Evolutionary conservation across 2,329 filamentous ascomycete species (phyloP).

Genomic region (Plectosphaerella plurivora): DNA sequence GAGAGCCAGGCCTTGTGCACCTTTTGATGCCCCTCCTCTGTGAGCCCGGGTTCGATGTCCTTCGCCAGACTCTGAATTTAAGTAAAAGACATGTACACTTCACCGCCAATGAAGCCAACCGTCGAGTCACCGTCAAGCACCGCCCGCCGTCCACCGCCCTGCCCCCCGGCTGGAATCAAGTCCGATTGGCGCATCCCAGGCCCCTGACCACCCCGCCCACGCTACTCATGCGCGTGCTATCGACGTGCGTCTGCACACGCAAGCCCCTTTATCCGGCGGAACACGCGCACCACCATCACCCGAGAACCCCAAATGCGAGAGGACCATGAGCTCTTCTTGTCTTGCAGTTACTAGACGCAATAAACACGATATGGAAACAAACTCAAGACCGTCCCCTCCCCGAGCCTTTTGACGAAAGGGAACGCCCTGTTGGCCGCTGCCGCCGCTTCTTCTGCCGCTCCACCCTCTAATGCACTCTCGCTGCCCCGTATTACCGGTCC

Average conservation of each 20-base stretch:
- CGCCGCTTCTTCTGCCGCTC: neutral
- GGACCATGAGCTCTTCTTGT: slow-evolving; percentile 1
- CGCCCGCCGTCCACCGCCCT: too few species aligned
- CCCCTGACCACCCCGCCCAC: too few species aligned
- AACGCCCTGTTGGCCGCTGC: neutral
- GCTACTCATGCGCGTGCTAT: neutral
- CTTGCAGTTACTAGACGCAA: slow-evolving; percentile 5
- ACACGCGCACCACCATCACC: neutral
- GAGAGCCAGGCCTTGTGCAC: too few species aligned
- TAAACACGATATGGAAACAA: slow-evolving; percentile 3
- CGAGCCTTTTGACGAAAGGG: neutral
- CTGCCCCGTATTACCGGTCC: neutral
- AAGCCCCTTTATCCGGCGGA: neutral
- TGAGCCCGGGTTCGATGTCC: too few species aligned
- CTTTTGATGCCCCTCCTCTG: too few species aligned
- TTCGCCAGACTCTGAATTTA: too few species aligned
- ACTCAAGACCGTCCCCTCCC: neutral
- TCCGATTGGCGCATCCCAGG: too few species aligned
- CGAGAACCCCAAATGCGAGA: neutral
- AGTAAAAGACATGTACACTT: too few species aligned
- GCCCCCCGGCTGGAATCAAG: too few species aligned
- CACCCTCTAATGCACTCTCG: neutral
- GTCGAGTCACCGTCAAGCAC: too few species aligned
- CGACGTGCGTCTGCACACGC: neutral
- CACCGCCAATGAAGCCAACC: too few species aligned